These are phyloP conservation scores for Pleomassaria siparia DNA, from an alignment of 2,329 filamentous ascomycete species.

Conservation along the genomic window DNA sequence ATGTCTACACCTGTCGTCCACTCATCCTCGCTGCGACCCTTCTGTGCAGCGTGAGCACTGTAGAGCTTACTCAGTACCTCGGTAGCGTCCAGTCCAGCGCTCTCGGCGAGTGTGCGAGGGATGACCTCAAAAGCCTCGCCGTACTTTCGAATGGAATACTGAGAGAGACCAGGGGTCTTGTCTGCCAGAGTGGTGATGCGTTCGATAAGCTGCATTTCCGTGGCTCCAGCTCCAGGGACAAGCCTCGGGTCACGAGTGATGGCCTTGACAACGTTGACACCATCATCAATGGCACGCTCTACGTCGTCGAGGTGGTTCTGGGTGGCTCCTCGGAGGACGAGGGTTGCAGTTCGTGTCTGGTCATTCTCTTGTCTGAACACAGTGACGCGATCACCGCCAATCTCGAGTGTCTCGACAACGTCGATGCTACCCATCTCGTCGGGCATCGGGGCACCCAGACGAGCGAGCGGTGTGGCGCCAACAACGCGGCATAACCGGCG, in stretches of 20 bases:
- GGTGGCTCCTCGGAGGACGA: constrained; percentile 91
- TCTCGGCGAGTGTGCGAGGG: constrained; percentile 90
- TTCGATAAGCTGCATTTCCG: constrained; percentile 91
- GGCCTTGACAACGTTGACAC: constrained; percentile 97
- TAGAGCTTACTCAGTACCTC: constrained; percentile 91
- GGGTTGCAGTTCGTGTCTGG: constrained; percentile 85
- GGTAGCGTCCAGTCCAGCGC: constrained; percentile 93
- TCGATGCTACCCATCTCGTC: constrained; percentile 97
- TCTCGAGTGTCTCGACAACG: constrained; percentile 94
- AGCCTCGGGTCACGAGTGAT: constrained; percentile 91
- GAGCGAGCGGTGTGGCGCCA: constrained; percentile 91
- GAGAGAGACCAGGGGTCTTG: constrained; percentile 86
- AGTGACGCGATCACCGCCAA: constrained; percentile 95
- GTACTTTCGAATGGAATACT: constrained; percentile 97
- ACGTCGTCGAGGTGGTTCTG: constrained; percentile 98
- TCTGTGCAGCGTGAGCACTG: constrained; percentile 74
- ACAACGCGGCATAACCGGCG: constrained; percentile 93
- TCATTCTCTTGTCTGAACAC: constrained; percentile 98
- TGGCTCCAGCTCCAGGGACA: constrained; percentile 90
- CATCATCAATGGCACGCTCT: constrained; percentile 95
- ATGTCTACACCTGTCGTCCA: constrained; percentile 95
- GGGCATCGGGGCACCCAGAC: constrained; percentile 97
- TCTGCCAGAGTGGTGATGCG: constrained; percentile 88
- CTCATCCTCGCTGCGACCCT: constrained; percentile 62
- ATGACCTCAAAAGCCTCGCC: constrained; percentile 98